Conservation (phyloP, 2,329 filamentous ascomycete species). For the Penicillium sp. region DNA sequence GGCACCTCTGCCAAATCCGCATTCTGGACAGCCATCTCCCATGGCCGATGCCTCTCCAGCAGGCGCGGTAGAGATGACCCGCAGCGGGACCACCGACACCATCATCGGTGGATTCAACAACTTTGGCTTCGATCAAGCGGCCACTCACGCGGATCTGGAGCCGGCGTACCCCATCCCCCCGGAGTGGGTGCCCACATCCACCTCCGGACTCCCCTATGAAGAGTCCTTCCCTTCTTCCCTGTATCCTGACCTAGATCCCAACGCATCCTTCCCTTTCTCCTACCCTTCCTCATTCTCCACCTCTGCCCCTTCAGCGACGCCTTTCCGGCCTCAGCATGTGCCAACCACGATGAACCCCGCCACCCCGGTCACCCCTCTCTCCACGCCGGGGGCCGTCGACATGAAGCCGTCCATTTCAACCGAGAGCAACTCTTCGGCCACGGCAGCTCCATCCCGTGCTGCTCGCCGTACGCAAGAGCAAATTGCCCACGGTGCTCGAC, state of each 20-base stretch:
- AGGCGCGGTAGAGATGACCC: constrained; percentile 51
- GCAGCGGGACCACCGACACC: constrained; percentile 54
- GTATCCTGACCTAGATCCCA: constrained; percentile 40
- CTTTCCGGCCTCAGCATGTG: constrained; percentile 31
- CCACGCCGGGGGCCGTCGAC: constrained; percentile 52
- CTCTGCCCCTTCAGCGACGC: constrained; percentile 44
- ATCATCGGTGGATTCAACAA: constrained; percentile 52
- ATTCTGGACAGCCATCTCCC: constrained; percentile 27
- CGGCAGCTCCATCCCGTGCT: constrained; percentile 49
- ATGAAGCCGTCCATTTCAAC: constrained; percentile 59
- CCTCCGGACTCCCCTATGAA: constrained; percentile 26
- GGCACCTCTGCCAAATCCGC: constrained; percentile 8
- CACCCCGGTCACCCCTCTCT: constrained; percentile 36
- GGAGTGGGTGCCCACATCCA: constrained; percentile 33
- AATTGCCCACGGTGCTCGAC: constrained; percentile 55
- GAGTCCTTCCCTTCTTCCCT: constrained; percentile 25
- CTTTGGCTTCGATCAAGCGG: constrained; percentile 52
- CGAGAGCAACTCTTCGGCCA: constrained; percentile 53
- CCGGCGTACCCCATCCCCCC: constrained; percentile 32
- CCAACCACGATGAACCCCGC: background rate
- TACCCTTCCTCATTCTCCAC: constrained; percentile 43
- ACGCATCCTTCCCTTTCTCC: constrained; percentile 38
- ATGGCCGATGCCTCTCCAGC: constrained; percentile 37
- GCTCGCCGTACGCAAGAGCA: constrained; percentile 57
- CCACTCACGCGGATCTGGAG: constrained; percentile 35